phyloP scores from a whole-genome alignment of 495 filamentous ascomycete species.

The Hyaloscypha hepaticicola region DNA sequence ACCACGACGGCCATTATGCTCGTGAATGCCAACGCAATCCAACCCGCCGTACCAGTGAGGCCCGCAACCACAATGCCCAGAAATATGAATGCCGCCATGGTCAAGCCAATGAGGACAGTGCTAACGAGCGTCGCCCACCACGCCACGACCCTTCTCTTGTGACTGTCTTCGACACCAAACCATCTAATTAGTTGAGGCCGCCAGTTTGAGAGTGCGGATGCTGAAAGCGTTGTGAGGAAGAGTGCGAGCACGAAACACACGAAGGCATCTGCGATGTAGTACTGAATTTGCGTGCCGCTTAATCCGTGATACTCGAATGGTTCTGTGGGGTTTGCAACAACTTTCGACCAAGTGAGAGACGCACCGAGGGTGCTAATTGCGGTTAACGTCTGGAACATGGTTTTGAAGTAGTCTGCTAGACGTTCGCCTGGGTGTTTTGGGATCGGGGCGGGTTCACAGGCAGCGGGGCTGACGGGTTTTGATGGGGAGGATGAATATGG shows the following conservation, averaged over 20 bases:
- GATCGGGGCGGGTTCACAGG: neutral
- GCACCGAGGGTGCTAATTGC: slow-evolving; percentile 14
- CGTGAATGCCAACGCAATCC: neutral
- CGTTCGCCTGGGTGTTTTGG: slow-evolving; percentile 13
- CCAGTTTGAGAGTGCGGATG: slow-evolving; percentile 8
- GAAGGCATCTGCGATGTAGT: neutral
- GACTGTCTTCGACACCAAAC: slow-evolving; percentile 10
- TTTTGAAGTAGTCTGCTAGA: slow-evolving; percentile 15
- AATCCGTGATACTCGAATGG: slow-evolving; percentile 7
- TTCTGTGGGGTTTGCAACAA: slow-evolving; percentile 1
- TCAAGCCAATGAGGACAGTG: slow-evolving; percentile 6
- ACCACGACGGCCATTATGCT: neutral
- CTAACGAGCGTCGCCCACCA: slow-evolving; percentile 18
- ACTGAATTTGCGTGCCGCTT: neutral
- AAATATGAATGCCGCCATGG: slow-evolving; percentile 12
- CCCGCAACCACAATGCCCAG: slow-evolving; percentile 14
- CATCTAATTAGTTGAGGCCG: neutral
- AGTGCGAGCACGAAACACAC: slow-evolving; percentile 10
- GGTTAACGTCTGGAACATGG: slow-evolving; percentile 17
- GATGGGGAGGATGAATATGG: neutral
- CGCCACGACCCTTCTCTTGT: neutral
- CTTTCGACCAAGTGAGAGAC: slow-evolving; percentile 14
- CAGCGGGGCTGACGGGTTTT: neutral
- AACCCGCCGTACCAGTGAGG: slow-evolving; percentile 3
- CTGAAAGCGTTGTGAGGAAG: slow-evolving; percentile 1